Percentiles rank a stretch among this genome's conserved stretches.
Conservation (phyloP, 2,329 filamentous ascomycete species). For the Ophiostoma pallidulum region DNA sequence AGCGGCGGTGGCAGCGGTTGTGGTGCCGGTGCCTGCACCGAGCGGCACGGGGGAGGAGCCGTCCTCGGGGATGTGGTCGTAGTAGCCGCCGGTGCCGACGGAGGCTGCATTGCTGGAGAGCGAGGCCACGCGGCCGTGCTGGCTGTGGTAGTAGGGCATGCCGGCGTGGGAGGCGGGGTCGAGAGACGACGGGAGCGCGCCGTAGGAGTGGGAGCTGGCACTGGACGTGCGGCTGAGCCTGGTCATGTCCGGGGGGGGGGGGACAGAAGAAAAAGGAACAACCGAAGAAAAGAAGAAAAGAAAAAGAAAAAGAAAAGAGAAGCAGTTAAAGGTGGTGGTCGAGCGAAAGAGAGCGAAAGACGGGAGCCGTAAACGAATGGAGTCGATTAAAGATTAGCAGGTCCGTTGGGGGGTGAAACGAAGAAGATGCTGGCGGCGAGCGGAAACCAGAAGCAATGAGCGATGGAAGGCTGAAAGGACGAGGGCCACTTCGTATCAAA, state of each 20-base stretch:
- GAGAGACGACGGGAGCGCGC: conserved; percentile 18
- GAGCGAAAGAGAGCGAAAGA: too few relatives aligned
- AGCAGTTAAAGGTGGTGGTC: neutral
- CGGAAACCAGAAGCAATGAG: neutral
- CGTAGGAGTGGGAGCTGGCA: conserved; percentile 20
- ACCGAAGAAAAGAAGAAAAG: neutral
- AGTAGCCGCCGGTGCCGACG: conserved; percentile 19
- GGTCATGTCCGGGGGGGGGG: conserved; percentile 19
- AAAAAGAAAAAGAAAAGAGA: neutral
- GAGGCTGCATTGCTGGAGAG: conserved; percentile 15
- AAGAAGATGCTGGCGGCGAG: neutral
- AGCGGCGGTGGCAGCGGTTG: conserved; percentile 15
- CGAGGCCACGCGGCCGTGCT: conserved; percentile 16
- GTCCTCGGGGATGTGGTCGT: conserved; percentile 21
- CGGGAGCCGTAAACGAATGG: neutral
- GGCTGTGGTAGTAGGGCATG: conserved; percentile 29
- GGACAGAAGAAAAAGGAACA: neutral
- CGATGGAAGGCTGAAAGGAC: neutral
- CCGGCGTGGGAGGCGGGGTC: conserved; percentile 13
- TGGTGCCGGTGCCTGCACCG: neutral
- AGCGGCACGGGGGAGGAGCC: conserved; percentile 17
- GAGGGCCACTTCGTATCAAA: conserved; percentile 32
- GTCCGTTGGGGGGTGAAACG: neutral
- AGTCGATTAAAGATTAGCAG: neutral
- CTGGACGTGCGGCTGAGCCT: conserved; percentile 22